These are phyloP conservation scores for Climacium dendroides DNA, from an alignment of 225 moss, liverwort and hornwort genomes.

Conservation along the genomic window DNA sequence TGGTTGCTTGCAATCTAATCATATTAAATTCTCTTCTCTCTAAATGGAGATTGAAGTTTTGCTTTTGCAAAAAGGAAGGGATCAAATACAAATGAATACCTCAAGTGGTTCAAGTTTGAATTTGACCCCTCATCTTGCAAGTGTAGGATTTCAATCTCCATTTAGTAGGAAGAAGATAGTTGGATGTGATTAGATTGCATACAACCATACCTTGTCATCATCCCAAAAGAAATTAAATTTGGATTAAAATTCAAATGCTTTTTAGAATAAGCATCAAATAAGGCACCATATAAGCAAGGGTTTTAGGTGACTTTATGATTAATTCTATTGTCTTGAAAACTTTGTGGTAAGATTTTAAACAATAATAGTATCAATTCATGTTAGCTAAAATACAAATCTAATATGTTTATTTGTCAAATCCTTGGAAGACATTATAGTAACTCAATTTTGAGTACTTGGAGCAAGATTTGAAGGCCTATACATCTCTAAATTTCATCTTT, in stretches of 20 bases:
- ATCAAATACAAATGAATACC: neutral
- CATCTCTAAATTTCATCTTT: no score
- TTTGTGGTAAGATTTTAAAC: no score
- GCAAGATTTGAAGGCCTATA: no score
- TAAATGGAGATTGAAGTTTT: neutral
- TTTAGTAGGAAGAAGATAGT: neutral
- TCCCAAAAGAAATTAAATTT: no score
- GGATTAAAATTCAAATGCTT: no score
- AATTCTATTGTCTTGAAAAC: neutral
- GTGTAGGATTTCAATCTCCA: neutral
- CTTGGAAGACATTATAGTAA: no score
- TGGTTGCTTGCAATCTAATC: neutral
- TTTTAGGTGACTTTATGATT: no score
- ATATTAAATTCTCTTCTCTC: neutral
- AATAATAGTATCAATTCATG: no score
- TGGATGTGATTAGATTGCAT: neutral
- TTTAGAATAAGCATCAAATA: no score
- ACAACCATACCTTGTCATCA: neutral
- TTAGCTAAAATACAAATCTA: no score
- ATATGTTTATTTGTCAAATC: no score
- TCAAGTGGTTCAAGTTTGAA: neutral
- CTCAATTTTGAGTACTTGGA: no score
- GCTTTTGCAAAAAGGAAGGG: neutral
- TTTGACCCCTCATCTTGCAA: neutral
- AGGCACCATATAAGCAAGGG: fast-evolving